Conservation (phyloP, 345 rosid genomes). For the Firmiana major region DNA sequence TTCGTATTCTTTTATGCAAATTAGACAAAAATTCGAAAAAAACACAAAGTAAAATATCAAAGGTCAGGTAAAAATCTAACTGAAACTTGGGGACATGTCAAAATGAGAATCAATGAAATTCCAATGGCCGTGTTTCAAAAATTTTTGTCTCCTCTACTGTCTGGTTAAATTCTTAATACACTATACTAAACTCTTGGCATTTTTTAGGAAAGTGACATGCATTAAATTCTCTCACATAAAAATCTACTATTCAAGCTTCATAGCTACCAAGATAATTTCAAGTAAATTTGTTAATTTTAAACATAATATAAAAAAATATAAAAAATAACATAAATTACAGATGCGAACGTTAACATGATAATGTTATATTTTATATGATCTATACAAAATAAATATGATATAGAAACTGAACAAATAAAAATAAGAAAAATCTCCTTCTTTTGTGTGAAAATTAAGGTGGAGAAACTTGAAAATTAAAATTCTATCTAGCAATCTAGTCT, state of each 20-base stretch:
- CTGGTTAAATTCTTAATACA: neutral
- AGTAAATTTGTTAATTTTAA: no score
- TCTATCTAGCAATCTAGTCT: neutral
- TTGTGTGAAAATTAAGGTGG: neutral
- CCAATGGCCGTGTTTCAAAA: neutral
- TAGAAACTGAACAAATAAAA: no score
- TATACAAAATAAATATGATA: no score
- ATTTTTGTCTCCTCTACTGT: neutral
- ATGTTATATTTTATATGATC: no score
- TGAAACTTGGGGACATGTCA: neutral
- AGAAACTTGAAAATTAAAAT: neutral
- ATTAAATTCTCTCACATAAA: neutral
- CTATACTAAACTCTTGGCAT: conserved; percentile 9
- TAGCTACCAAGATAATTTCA: neutral
- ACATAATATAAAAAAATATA: no score
- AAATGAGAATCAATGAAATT: neutral
- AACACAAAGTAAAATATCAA: neutral
- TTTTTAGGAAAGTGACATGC: conserved; percentile 4
- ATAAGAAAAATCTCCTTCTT: no score
- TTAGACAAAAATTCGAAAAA: no score
- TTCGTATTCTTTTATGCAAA: neutral
- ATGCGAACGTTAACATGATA: no score
- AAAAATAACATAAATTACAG: no score
- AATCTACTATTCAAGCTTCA: neutral
- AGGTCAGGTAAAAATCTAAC: neutral